A percentile compares a stretch with the other conserved stretches of the same genome.
phyloP scores from a whole-genome alignment of 1,284 basidiomycete species.

The Flammula alnicola region DNA sequence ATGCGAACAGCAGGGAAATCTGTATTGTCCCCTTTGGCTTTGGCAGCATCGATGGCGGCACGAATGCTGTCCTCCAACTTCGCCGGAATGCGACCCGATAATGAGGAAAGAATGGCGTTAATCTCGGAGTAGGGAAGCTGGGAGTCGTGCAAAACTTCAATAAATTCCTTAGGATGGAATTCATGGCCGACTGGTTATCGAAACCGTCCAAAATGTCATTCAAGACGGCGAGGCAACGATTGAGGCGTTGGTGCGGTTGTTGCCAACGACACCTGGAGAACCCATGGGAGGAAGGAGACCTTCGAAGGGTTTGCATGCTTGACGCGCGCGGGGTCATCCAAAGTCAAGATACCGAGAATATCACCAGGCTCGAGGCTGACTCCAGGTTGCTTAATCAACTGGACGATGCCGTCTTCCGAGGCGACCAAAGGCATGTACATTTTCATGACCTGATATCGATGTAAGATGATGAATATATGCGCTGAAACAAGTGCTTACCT shows the following conservation, averaged over 20 bases:
- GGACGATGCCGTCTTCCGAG: slow-evolving; percentile 94
- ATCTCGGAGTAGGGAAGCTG: slow-evolving; percentile 92
- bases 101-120: slow-evolving; percentile 82
- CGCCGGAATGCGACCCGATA: slow-evolving; percentile 92
- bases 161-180: slow-evolving; percentile 83
- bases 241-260: slow-evolving; percentile 91
- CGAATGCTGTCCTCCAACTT: slow-evolving; percentile 92
- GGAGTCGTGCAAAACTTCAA: slow-evolving; percentile 78
- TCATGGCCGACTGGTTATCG: slow-evolving; percentile 92
- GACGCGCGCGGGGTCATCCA: slow-evolving; percentile 96
- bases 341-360: slow-evolving; percentile 95
- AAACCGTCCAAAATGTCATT: slow-evolving; percentile 95
- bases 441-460: slow-evolving; percentile 85
- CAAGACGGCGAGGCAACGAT: slow-evolving; percentile 78
- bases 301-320: slow-evolving; percentile 99
- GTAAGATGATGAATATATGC: slow-evolving; percentile 27
- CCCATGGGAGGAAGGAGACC: slow-evolving; percentile 90
- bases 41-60: slow-evolving; percentile 77
- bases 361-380: slow-evolving; percentile 97
- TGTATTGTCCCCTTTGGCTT: slow-evolving; percentile 64
- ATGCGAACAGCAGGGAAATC: slow-evolving; percentile 90
- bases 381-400: slow-evolving; percentile 98
- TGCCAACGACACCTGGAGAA: slow-evolving; percentile 84
- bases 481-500: slow-evolving; percentile 53
- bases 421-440: slow-evolving; percentile 99